Conservation (phyloP, 306 rosid species). For the Cucurbita argyrosperma region DNA sequence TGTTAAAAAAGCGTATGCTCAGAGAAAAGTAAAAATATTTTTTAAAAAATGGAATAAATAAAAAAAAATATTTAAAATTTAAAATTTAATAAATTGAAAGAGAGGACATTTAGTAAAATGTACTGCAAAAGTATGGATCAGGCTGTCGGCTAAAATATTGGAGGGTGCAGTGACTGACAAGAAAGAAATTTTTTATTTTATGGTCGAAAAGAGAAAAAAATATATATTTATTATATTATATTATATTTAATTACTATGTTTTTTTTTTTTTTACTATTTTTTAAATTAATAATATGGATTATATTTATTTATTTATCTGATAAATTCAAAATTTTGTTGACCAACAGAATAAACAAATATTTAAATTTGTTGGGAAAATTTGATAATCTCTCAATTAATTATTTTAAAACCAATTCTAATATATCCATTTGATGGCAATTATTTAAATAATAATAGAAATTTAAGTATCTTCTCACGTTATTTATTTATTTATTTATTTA, state of each 20-base stretch:
- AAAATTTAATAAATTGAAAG: not conserved
- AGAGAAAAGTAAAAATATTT: too few species aligned
- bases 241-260: not conserved
- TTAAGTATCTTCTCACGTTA: not conserved
- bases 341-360: not conserved
- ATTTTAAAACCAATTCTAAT: too few species aligned
- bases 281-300: too few species aligned
- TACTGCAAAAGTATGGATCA: not conserved
- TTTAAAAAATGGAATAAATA: too few species aligned
- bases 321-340: not conserved
- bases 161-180: not conserved
- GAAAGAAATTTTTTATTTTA: not conserved
- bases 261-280: too few species aligned
- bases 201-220: not conserved
- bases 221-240: not conserved
- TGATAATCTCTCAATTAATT: too few species aligned
- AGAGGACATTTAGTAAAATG: not conserved
- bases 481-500: not conserved
- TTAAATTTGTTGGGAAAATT: too few species aligned
- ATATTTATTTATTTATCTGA: too few species aligned
- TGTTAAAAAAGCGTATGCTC: too few species aligned
- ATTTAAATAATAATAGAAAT: not conserved
- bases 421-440: too few species aligned
- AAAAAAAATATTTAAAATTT: too few species aligned
- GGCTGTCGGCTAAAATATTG: not conserved